Conservation (phyloP, 2,329 filamentous ascomycete genomes). For the Trichoderma harzianum region DNA sequence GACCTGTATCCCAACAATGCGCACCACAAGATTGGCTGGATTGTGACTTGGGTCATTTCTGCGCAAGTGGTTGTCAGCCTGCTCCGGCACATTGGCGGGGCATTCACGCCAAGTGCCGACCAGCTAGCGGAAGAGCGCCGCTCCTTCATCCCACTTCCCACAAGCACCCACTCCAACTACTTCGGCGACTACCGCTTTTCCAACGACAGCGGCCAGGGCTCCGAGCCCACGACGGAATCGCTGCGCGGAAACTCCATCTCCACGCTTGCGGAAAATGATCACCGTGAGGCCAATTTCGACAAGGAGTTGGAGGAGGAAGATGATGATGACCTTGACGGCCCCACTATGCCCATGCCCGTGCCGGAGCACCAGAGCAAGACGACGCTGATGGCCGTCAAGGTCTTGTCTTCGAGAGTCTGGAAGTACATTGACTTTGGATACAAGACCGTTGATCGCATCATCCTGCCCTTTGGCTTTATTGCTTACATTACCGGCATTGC, state of each 20-base stretch:
- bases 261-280: slow-evolving; percentile 37
- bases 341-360: slow-evolving; percentile 23
- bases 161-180: slow-evolving; percentile 48
- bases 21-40: slow-evolving; percentile 88
- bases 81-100: slow-evolving; percentile 54
- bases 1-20: slow-evolving; percentile 83
- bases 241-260: slow-evolving; percentile 64
- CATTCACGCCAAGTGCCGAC: background rate
- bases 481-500: slow-evolving; percentile 69
- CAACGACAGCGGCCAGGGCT: slow-evolving; percentile 71
- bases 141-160: slow-evolving; percentile 61
- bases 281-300: slow-evolving; percentile 31
- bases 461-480: slow-evolving; percentile 75
- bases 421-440: slow-evolving; percentile 59
- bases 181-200: slow-evolving; percentile 55
- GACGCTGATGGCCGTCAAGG: slow-evolving; percentile 49
- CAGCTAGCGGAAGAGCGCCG: slow-evolving; percentile 44
- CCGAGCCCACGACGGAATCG: slow-evolving; percentile 65
- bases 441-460: slow-evolving; percentile 68
- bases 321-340: slow-evolving; percentile 30
- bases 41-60: slow-evolving; percentile 67
- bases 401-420: slow-evolving; percentile 56
- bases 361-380: slow-evolving; percentile 47
- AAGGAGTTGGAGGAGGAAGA: slow-evolving; percentile 51
- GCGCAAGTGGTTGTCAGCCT: slow-evolving; percentile 69